phyloP scores from a whole-genome alignment of 1,139 yeast species.

The Geotrichum histeridarum region DNA sequence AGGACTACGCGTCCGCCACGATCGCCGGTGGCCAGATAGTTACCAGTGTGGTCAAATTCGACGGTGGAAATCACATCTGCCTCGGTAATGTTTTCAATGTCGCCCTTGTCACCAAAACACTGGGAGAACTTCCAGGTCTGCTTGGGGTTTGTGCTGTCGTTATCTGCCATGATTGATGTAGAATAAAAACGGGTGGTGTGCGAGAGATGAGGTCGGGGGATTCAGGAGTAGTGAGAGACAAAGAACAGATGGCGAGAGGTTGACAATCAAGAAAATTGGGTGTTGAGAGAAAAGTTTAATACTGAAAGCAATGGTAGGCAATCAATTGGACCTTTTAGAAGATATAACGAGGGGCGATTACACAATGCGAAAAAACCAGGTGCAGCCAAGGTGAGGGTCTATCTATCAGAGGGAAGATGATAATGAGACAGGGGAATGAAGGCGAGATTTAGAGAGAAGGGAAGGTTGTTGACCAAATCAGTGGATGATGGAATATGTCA shows the following conservation, averaged over 20 bases:
- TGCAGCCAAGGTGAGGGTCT: neutral
- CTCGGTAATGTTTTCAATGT: conserved; percentile 90
- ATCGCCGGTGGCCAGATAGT: conserved; percentile 95
- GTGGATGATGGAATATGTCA: no score
- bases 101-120: conserved; percentile 98
- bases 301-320: neutral
- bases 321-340: neutral
- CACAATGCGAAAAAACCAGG: neutral
- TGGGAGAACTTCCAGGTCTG: conserved; percentile 42
- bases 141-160: conserved; percentile 31
- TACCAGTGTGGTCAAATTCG: conserved; percentile 92
- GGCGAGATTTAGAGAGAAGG: neutral
- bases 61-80: conserved; percentile 97
- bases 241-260: neutral
- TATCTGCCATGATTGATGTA: conserved; percentile 20
- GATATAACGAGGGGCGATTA: neutral
- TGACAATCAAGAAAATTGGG: neutral
- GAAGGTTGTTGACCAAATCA: neutral
- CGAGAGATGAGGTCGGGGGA: neutral
- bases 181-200: no score
- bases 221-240: neutral
- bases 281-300: neutral
- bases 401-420: neutral
- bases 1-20: conserved; percentile 96
- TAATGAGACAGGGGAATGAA: neutral